These are phyloP conservation scores for Calonectria honghensis DNA, from an alignment of 2,329 filamentous ascomycete genomes.

Conservation along the genomic window DNA sequence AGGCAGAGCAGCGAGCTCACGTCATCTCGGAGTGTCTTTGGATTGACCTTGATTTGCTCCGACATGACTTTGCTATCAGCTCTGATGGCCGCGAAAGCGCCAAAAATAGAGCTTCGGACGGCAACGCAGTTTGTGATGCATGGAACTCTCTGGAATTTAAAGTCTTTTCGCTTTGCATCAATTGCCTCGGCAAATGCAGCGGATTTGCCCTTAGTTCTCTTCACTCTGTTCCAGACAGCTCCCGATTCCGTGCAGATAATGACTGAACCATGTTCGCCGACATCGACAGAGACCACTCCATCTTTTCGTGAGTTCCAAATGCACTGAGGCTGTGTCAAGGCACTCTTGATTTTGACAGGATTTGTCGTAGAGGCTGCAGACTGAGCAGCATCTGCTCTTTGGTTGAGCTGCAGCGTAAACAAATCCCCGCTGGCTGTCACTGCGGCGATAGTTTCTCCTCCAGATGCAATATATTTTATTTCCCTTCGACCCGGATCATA, in stretches of 20 bases:
- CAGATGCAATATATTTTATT: constrained; percentile 86
- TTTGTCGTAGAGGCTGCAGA: constrained; percentile 88
- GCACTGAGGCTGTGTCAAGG: constrained; percentile 84
- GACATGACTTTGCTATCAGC: constrained; percentile 89
- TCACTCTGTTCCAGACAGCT: constrained; percentile 93
- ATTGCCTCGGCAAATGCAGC: constrained; percentile 66
- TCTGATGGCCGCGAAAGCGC: constrained; percentile 90
- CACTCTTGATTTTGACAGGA: constrained; percentile 90
- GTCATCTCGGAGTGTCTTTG: constrained; percentile 84
- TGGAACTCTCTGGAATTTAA: constrained; percentile 95
- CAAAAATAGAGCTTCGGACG: constrained; percentile 91
- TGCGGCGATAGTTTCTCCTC: constrained; percentile 93
- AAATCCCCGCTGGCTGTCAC: constrained; percentile 90
- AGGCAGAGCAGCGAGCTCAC: constrained; percentile 82
- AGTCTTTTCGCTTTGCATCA: constrained; percentile 85
- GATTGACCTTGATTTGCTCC: constrained; percentile 79
- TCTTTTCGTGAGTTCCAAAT: constrained; percentile 94
- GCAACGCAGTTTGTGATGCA: constrained; percentile 89
- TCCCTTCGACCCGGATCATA: constrained; percentile 80
- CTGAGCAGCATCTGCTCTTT: constrained; percentile 77
- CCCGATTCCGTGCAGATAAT: constrained; percentile 95
- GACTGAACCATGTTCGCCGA: constrained; percentile 95
- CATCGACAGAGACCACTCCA: constrained; percentile 88
- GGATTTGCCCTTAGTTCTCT: constrained; percentile 87
- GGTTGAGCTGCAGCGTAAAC: constrained; percentile 87